A percentile compares a stretch with the other conserved stretches of the same genome.
Conservation (phyloP, 768 basidiomycete genomes). For the Lanmaoa rubissima region DNA sequence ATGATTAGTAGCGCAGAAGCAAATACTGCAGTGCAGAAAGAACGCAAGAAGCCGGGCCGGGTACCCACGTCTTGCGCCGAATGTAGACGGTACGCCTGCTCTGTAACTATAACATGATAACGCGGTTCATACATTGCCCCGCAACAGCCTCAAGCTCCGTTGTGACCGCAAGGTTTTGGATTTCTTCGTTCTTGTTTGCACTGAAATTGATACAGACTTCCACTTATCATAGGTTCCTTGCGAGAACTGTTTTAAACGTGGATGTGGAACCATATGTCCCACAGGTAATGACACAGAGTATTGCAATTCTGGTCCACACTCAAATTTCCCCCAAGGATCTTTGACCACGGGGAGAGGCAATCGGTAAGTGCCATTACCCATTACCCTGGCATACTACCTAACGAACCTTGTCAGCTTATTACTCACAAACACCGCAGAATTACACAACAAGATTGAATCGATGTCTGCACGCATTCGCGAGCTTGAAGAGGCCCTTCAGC, state of each 20-base stretch:
- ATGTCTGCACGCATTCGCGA: conserved; percentile 55
- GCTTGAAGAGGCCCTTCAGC: conserved; percentile 57
- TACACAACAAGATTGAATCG: conserved; percentile 62
- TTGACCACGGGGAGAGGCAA: conserved; percentile 61
- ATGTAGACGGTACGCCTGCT: conserved; percentile 34
- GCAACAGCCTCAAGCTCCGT: conserved; percentile 53
- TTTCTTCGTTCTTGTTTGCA: neutral
- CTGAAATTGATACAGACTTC: conserved; percentile 13
- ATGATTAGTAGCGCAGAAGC: conserved; percentile 11
- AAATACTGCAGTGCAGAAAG: conserved; percentile 25
- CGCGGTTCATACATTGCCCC: neutral
- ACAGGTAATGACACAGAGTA: conserved; percentile 47
- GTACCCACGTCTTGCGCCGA: conserved; percentile 44
- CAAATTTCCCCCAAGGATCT: conserved; percentile 37
- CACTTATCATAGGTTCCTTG: conserved; percentile 58
- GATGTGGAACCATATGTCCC: conserved; percentile 76
- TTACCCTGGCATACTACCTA: neutral
- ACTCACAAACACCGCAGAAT: conserved; percentile 66
- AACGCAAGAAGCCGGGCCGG: conserved; percentile 48
- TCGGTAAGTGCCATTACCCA: conserved; percentile 33
- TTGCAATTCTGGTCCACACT: conserved; percentile 3
- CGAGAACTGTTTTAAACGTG: conserved; percentile 73
- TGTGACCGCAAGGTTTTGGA: conserved; percentile 59
- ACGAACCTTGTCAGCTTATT: conserved; percentile 41
- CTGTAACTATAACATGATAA: neutral